Conservation (phyloP, 1,284 basidiomycete genomes). For the Sporisorium graminicola region DNA sequence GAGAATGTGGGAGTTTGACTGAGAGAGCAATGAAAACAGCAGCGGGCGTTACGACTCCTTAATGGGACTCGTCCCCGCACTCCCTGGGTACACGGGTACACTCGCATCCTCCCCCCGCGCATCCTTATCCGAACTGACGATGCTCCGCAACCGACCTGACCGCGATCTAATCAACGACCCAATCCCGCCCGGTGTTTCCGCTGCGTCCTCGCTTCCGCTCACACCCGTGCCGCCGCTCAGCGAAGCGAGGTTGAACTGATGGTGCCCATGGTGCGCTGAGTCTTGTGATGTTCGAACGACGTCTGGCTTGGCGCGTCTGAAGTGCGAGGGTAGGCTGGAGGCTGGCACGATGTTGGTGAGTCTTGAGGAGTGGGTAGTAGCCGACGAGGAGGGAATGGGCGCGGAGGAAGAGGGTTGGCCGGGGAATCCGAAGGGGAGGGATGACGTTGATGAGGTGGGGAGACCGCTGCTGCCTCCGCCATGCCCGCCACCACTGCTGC, state of each 20-base stretch:
- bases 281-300: constrained; percentile 3
- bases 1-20: neutral
- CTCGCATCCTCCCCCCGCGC: neutral
- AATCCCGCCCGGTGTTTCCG: neutral
- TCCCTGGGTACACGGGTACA: neutral
- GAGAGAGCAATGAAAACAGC: no score
- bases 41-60: neutral
- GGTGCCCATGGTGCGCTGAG: constrained; percentile 14
- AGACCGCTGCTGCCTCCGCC: constrained; percentile 12
- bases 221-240: neutral
- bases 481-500: neutral
- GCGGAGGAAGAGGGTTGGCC: neutral
- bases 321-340: constrained; percentile 14
- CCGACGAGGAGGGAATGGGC: neutral
- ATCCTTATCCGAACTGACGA: constrained; percentile 5
- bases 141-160: constrained; percentile 15
- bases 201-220: no score
- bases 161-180: constrained; percentile 16
- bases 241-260: constrained; percentile 33
- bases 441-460: constrained; percentile 13
- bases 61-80: neutral
- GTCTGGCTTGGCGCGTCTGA: constrained; percentile 10
- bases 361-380: constrained; percentile 1
- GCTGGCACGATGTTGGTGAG: constrained; percentile 3
- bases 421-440: constrained; percentile 22